Base-by-base conservation (phyloP, 345 rosid genomes). In the Moricandia arvensis region DNA sequence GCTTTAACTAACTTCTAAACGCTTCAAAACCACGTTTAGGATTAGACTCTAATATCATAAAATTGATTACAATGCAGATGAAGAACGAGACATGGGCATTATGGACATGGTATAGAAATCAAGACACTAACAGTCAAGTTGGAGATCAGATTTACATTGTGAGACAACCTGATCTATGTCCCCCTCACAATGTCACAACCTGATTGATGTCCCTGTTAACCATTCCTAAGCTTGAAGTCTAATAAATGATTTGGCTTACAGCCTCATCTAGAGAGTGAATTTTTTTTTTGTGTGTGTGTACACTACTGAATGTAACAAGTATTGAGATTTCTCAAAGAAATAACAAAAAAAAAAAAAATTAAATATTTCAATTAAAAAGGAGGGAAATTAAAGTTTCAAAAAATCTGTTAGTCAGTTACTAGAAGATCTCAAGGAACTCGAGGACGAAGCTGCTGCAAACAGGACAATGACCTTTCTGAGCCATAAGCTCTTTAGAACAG, bases 401-500 rank as follows among this genome's bases (percentile, higher is more conserved):
- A 24, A 30, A 58, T 33, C 59, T 45, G 13, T 59, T 18, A 30
- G 43, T 33, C 59, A 13, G 13, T 59, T 18, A 2, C 84, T 75
- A 93, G 75, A 95, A 95, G 64, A 95, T 90, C 68, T 90, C 97
- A 49, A 95, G 93, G 67, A 92, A 85, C 73, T 92, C 99, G 55
- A 87, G 72, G 35, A 95, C 91, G 78, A 81, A 88, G 9, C 81
- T 86, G 24, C 90, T 95, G 85, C 99, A 95, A 8, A 92, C 85
- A 4, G 99, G 99, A 69, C 99, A 95, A 73, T 84, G 87, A 7
- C 97, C 99, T 71, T 96, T 86, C 75, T 90, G 90, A 29, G 87
- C 97, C 86, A 83, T 79, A 11, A 92, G 96, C 88, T 95, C 99
- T 81, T 91, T 92, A 8, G 99, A 95, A 67, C 99, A 95, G 66